Conservation (phyloP, 495 filamentous ascomycete species). For the Beverwykella pulmonaria region DNA sequence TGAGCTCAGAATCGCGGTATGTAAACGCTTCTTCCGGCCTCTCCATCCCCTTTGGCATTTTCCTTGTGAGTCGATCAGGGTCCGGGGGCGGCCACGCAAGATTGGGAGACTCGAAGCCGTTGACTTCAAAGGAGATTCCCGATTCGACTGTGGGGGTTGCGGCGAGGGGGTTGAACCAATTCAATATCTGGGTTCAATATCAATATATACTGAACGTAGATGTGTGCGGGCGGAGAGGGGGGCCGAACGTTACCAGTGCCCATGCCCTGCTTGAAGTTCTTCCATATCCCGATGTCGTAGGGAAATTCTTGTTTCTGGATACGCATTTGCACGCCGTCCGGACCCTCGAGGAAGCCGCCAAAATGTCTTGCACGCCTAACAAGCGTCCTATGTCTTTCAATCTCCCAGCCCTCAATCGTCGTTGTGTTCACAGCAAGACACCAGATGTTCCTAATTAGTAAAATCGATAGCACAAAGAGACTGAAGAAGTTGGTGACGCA, state of each 20-base stretch:
- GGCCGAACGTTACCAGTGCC: slow-evolving; percentile 56
- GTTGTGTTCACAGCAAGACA: slow-evolving; percentile 66
- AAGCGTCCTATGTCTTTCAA: slow-evolving; percentile 79
- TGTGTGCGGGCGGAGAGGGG: no score
- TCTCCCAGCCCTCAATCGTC: slow-evolving; percentile 92
- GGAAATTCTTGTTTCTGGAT: slow-evolving; percentile 79
- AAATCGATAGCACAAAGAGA: slow-evolving; percentile 64
- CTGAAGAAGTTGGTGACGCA: slow-evolving; percentile 62
- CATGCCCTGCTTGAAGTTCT: slow-evolving; percentile 75
- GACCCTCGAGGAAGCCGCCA: slow-evolving; percentile 63
- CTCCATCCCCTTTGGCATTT: not conserved
- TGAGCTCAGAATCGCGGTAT: slow-evolving; percentile 17
- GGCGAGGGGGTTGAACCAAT: slow-evolving; percentile 69
- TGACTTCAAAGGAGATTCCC: slow-evolving; percentile 74
- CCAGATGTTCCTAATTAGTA: slow-evolving; percentile 65
- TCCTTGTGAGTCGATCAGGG: slow-evolving; percentile 72
- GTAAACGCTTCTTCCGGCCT: slow-evolving; percentile 19
- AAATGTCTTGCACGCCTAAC: slow-evolving; percentile 61
- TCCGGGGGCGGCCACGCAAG: slow-evolving; percentile 86
- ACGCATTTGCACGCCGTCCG: slow-evolving; percentile 58
- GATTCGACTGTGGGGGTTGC: slow-evolving; percentile 55
- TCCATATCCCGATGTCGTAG: slow-evolving; percentile 87
- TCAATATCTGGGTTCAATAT: slow-evolving; percentile 43
- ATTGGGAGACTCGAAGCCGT: slow-evolving; percentile 76
- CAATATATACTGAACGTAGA: no score